Percentiles rank a stretch among this genome's conserved stretches.
These are phyloP conservation scores for Mycena galericulata DNA, from an alignment of 768 basidiomycete genomes.

Conservation along the genomic window DNA sequence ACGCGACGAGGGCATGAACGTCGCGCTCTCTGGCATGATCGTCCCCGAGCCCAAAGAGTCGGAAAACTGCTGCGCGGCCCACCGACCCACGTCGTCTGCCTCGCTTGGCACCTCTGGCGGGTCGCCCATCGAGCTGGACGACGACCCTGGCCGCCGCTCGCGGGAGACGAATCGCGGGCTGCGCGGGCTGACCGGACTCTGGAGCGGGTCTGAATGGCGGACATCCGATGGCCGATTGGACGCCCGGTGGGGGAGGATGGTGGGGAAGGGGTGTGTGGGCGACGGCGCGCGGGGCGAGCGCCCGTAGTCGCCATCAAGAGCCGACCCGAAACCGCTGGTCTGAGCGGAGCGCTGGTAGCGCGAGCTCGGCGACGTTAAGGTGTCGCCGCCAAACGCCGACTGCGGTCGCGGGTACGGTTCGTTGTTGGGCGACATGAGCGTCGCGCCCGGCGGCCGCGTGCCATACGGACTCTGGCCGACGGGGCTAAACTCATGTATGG, in stretches of 20 bases:
- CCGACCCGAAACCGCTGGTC: slow-evolving; percentile 52
- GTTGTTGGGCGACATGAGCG: slow-evolving; percentile 56
- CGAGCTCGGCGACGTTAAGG: slow-evolving; percentile 53
- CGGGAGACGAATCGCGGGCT: slow-evolving; percentile 56
- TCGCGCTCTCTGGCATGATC: slow-evolving; percentile 17
- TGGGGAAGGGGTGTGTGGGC: slow-evolving; percentile 37
- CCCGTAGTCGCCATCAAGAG: slow-evolving; percentile 50
- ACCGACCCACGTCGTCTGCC: slow-evolving; percentile 11
- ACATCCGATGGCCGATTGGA: slow-evolving; percentile 54
- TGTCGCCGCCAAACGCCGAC: slow-evolving; percentile 70
- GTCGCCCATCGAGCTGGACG: slow-evolving; percentile 37
- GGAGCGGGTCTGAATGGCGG: slow-evolving; percentile 63
- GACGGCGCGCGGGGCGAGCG: slow-evolving; percentile 56
- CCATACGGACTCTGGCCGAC: slow-evolving; percentile 39
- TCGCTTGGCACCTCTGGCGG: slow-evolving; percentile 24
- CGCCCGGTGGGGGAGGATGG: slow-evolving; percentile 25
- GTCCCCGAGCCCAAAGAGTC: slow-evolving; percentile 12
- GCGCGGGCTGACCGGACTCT: slow-evolving; percentile 70
- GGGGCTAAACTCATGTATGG: slow-evolving; percentile 46
- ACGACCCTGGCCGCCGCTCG: slow-evolving; percentile 42
- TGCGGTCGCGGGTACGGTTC: slow-evolving; percentile 75
- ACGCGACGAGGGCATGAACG: slow-evolving; percentile 26
- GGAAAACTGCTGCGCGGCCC: slow-evolving; percentile 20
- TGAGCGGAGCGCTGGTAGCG: slow-evolving; percentile 47
- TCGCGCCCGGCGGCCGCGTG: slow-evolving; percentile 38